These are phyloP conservation scores for Sugiyamaella japonica DNA, from an alignment of 1,139 yeast genomes.

Conservation along the genomic window DNA sequence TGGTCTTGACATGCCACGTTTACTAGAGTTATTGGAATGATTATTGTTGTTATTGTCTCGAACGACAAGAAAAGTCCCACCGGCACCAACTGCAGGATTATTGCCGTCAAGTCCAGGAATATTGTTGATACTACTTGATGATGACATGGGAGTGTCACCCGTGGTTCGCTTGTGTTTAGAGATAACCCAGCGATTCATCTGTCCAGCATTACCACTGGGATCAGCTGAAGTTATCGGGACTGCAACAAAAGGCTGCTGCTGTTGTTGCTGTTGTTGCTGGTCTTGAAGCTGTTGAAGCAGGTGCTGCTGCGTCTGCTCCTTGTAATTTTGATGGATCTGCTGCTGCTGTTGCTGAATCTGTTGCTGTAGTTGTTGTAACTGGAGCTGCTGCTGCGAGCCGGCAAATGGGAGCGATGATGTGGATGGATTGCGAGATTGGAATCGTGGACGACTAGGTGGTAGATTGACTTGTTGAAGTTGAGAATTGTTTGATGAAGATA, in stretches of 20 bases:
- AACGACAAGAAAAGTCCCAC: constrained; percentile 8
- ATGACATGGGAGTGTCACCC: constrained; percentile 16
- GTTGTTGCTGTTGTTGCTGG: constrained; percentile 12
- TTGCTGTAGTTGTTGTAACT: constrained; percentile 21
- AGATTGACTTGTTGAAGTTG: constrained; percentile 17
- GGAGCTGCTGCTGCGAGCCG: constrained; percentile 15
- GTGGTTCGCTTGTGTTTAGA: constrained; percentile 9
- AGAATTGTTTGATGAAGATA: constrained; percentile 18
- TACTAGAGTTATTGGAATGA: background rate
- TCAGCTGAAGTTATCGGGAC: background rate
- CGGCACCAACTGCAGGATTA: background rate
- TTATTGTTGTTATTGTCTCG: background rate
- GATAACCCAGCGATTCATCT: constrained; percentile 11
- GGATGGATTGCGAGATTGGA: constrained; percentile 32
- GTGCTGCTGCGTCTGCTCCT: constrained; percentile 8
- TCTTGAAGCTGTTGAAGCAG: constrained; percentile 6
- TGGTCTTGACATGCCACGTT: constrained; percentile 3
- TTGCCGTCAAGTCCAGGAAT: background rate
- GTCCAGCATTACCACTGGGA: background rate
- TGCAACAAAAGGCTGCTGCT: background rate
- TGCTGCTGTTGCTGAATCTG: constrained; percentile 23
- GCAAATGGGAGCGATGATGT: constrained; percentile 28
- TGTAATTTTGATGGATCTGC: constrained; percentile 4
- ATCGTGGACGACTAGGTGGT: constrained; percentile 30
- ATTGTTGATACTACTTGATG: constrained; percentile 12